A percentile compares a stretch with the other conserved stretches of the same genome.
Conservation (phyloP, 2,329 filamentous ascomycete species). For the Calonectria multiphialidica region DNA sequence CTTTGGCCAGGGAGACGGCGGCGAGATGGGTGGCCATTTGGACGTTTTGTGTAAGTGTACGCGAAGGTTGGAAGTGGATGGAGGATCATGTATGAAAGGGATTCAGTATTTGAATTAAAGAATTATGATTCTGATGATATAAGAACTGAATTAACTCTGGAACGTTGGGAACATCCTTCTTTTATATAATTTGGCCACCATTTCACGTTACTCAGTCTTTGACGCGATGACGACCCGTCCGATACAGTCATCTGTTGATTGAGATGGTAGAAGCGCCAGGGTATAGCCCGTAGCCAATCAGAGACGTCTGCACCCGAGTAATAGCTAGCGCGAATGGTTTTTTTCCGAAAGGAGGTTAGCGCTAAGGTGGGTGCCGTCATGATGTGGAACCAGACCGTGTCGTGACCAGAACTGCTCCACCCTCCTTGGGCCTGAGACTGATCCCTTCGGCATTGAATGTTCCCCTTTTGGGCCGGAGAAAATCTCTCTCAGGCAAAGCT, state of each 20-base stretch:
- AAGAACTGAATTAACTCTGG: too few relatives aligned
- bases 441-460: not conserved
- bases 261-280: not conserved
- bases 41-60: not conserved
- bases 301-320: slow-evolving; percentile 35
- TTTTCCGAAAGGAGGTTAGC: slow-evolving; percentile 34
- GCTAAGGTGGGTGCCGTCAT: not conserved
- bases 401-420: not conserved
- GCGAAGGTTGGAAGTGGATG: not conserved
- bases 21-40: slow-evolving; percentile 56
- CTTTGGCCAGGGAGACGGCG: slow-evolving; percentile 50
- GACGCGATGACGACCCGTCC: not conserved
- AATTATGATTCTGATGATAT: not conserved
- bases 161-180: not conserved
- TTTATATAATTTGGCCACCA: too few relatives aligned
- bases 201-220: not conserved
- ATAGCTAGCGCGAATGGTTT: slow-evolving; percentile 38
- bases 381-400: too few relatives aligned
- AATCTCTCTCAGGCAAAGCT: not conserved
- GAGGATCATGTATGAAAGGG: not conserved
- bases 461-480: not conserved
- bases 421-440: not conserved
- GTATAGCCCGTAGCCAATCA: slow-evolving; percentile 42
- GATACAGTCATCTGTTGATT: not conserved
- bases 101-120: not conserved